phyloP scores from a whole-genome alignment of 2,329 filamentous ascomycete species.

The Didymella segeticola region DNA sequence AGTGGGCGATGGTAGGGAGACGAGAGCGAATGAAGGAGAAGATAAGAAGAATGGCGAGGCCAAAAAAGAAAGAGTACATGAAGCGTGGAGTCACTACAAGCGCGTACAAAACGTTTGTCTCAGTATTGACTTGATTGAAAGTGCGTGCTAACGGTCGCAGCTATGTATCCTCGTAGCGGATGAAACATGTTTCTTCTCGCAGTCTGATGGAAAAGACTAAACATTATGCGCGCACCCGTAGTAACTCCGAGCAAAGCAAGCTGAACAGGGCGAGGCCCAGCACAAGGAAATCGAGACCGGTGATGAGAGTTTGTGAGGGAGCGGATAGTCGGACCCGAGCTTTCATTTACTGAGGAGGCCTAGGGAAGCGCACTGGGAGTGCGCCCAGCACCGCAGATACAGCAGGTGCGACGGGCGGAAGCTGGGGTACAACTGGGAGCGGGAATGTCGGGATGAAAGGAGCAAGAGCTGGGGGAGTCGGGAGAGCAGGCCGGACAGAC shows the following conservation, averaged over 20 bases:
- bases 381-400: neutral
- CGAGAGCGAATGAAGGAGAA: neutral
- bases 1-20: neutral
- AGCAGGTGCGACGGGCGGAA: neutral
- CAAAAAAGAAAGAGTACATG: neutral
- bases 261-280: too few relatives aligned
- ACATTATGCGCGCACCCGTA: slow-evolving; percentile 15
- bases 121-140: slow-evolving; percentile 17
- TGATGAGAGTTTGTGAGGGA: too few relatives aligned
- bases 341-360: neutral
- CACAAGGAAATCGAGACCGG: too few relatives aligned
- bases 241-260: slow-evolving; percentile 4
- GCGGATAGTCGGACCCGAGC: too few relatives aligned
- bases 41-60: neutral
- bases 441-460: neutral
- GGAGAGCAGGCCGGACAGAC: neutral
- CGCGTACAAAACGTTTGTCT: slow-evolving; percentile 6
- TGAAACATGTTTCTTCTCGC: neutral
- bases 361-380: neutral
- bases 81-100: slow-evolving; percentile 1
- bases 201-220: slow-evolving; percentile 10
- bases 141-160: slow-evolving; percentile 1
- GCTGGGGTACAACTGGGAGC: neutral
- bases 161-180: slow-evolving; percentile 13
- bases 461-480: neutral